Evolutionary conservation across 768 basidiomycete genomes (phyloP), one percentile per base, ranked within the genome.

Genomic region (Pleurotus platypus): DNA sequence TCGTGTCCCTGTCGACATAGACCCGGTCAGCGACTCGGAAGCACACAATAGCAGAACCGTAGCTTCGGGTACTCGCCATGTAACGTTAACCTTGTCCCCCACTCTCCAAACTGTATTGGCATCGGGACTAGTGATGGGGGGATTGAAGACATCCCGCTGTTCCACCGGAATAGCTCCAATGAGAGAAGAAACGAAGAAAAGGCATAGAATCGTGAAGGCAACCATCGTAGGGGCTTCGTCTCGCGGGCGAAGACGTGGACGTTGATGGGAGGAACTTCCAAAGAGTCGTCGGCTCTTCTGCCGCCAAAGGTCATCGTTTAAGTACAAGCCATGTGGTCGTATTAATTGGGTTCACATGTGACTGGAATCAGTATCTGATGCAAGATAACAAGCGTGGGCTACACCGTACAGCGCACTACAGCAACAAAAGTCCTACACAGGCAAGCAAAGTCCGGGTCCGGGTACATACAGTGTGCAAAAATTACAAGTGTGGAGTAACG

Each of bases 41-140:
- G 51, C 46, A n/a, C 15, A 12, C n/a, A 15, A 45, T 30, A 27
- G 2, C 6, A 46, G 16, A 24, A 39, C 16, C 20, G 18, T 22
- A 37, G 22, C 48, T 27, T 51, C 56, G 20, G n/a, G 35, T 18
- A 68, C 78, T 55, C 58, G 83, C 85, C 85, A 87, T 5, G 76
- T 78, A 49, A 85, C 83, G 15, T 68, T 76, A 59, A 78, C 75
- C 2, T 60, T 69, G 6, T 72, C 58, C 1, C 84, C 84, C 16
- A 75, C 69, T 9, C 64, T 66, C 85, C 85, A 87, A 15, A 81
- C 72, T 1, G 79, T 76, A 15, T 63, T 64, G 11, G 69, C 66
- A 24, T 72, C 71, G 1, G 85, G 85, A 46, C 66, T 73, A 15
- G 72, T 76, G 66, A 86, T 81, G 53, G 67, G 73, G 0, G 84